Evolutionary conservation across 345 rosid genomes (phyloP).

Genomic region (Hibiscus tridactylites): DNA sequence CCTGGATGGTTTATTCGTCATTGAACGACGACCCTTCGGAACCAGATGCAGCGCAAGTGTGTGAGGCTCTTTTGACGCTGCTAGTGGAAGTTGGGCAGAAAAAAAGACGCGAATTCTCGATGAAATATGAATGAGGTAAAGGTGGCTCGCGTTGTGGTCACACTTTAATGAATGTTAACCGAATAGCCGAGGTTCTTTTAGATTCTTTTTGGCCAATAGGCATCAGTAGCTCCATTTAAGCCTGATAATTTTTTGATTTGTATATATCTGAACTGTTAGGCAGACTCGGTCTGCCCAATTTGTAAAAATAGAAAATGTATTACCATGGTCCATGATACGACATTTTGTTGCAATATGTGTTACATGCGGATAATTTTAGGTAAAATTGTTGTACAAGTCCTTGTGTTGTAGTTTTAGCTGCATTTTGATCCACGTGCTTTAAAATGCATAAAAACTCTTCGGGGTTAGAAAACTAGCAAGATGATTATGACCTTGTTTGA

Average conservation of each 20-base stretch:
- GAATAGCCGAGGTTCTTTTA: neutral
- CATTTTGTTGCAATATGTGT: no score
- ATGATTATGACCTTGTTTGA: no score
- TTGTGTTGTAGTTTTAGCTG: no score
- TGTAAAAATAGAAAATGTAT: neutral
- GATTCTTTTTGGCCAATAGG: neutral
- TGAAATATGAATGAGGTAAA: conserved; percentile 24
- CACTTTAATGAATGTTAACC: neutral
- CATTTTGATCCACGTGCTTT: no score
- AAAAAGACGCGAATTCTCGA: conserved; percentile 29
- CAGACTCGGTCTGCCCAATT: neutral
- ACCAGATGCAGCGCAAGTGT: conserved; percentile 79
- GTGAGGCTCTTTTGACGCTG: conserved; percentile 79
- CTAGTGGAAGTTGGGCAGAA: conserved; percentile 68
- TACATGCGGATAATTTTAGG: no score
- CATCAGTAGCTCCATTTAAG: conserved; percentile 2
- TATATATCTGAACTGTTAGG: neutral
- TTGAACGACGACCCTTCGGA: conserved; percentile 61
- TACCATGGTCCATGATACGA: neutral
- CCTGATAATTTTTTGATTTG: neutral
- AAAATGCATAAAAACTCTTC: no score
- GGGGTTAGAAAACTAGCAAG: no score
- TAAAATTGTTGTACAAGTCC: no score
- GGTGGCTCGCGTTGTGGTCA: neutral
- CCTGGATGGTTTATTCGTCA: conserved; percentile 97